phyloP scores from a whole-genome alignment of 2,329 filamentous ascomycete species.

The Claviceps spartinae region DNA sequence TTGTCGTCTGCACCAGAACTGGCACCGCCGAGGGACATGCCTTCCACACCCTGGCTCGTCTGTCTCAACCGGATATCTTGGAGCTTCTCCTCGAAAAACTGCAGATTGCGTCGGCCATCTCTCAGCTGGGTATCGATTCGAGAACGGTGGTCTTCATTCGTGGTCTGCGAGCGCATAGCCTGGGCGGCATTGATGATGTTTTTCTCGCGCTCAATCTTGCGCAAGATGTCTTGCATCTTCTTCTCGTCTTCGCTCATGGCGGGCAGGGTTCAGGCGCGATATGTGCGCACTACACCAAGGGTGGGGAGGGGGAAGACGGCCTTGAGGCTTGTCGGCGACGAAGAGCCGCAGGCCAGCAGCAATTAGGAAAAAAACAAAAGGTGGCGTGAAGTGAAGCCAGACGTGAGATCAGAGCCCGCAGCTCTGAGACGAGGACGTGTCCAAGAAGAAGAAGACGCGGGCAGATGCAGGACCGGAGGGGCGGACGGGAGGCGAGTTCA shows the following conservation, averaged over 20 bases:
- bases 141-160: constrained; percentile 82
- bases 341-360: background rate
- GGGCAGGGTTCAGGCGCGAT: constrained; percentile 25
- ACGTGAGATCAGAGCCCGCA: background rate
- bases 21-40: constrained; percentile 46
- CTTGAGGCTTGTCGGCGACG: background rate
- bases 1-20: constrained; percentile 22
- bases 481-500: background rate
- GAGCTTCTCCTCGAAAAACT: constrained; percentile 90
- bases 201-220: constrained; percentile 97
- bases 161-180: constrained; percentile 89
- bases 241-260: constrained; percentile 52
- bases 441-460: background rate
- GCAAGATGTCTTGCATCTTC: constrained; percentile 65
- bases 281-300: constrained; percentile 23
- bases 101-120: constrained; percentile 82
- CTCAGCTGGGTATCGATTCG: constrained; percentile 88
- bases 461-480: background rate
- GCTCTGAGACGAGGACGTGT: background rate
- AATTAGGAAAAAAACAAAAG: background rate
- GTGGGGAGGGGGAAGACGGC: constrained; percentile 1
- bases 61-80: constrained; percentile 75
- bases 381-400: background rate
- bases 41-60: constrained; percentile 52
- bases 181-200: constrained; percentile 87